Evolutionary conservation across 2,329 filamentous ascomycete species (phyloP).

Genomic region (Trichoderma pleuroti): DNA sequence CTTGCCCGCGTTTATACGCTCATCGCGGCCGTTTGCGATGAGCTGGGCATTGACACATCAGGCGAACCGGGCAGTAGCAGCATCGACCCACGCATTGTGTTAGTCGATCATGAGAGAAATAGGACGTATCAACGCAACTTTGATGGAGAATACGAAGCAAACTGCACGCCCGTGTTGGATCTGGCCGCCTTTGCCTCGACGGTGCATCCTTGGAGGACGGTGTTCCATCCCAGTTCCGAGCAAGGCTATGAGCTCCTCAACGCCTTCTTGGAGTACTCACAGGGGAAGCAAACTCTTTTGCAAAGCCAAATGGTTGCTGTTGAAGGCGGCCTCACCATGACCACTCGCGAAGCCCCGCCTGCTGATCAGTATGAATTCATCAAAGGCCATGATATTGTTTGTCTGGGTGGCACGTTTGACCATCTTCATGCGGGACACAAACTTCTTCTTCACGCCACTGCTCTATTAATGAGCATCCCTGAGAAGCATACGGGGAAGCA

Average conservation of each 20-base stretch:
- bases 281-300: constrained; percentile 44
- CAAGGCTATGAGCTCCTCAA: constrained; percentile 57
- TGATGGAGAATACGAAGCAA: constrained; percentile 39
- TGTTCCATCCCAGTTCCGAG: constrained; percentile 66
- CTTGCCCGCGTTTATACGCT: constrained; percentile 76
- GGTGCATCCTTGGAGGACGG: constrained; percentile 57
- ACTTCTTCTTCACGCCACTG: constrained; percentile 84
- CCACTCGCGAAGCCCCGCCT: constrained; percentile 1
- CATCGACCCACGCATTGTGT: constrained; percentile 71
- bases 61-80: constrained; percentile 44
- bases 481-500: constrained; percentile 36
- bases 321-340: constrained; percentile 49
- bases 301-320: constrained; percentile 51
- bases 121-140: constrained; percentile 33
- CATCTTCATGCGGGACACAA: constrained; percentile 95
- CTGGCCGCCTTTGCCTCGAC: constrained; percentile 51
- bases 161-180: constrained; percentile 47
- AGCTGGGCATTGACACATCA: constrained; percentile 58
- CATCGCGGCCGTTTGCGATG: constrained; percentile 66
- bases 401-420: constrained; percentile 92
- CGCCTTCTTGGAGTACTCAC: constrained; percentile 46
- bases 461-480: constrained; percentile 62
- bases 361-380: constrained; percentile 1
- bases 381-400: constrained; percentile 47
- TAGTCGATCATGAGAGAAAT: constrained; percentile 59